phyloP scores from a whole-genome alignment of 1,284 basidiomycete species.

The Chalciporus sp. region DNA sequence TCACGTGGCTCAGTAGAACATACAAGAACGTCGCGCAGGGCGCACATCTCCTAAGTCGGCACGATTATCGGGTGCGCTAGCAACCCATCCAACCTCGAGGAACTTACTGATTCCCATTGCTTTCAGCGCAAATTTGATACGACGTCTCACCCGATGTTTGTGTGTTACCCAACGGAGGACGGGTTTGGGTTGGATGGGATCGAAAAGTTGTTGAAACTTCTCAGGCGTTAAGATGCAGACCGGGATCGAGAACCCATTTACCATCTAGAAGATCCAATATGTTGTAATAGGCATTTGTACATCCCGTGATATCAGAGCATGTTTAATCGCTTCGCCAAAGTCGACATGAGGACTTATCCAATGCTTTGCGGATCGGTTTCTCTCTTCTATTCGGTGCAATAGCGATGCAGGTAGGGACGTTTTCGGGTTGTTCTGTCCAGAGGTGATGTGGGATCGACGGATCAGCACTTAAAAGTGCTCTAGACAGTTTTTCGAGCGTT shows the following conservation, averaged over 20 bases:
- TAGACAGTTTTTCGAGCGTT: conserved; percentile 40
- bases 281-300: not conserved
- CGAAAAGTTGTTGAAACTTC: conserved; percentile 37
- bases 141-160: conserved; percentile 42
- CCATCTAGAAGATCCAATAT: not conserved
- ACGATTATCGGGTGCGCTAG: conserved; percentile 42
- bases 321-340: conserved; percentile 25
- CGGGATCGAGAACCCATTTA: not conserved
- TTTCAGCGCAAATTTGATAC: conserved; percentile 46
- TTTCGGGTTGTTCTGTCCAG: conserved; percentile 59
- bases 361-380: conserved; percentile 41
- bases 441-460: conserved; percentile 42
- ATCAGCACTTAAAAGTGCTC: conserved; percentile 27
- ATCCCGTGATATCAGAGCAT: not conserved
- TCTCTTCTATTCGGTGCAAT: conserved; percentile 52
- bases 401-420: conserved; percentile 53
- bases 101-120: not conserved
- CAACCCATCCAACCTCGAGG: not conserved
- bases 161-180: conserved; percentile 45
- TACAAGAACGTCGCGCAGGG: conserved; percentile 41
- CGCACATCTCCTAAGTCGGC: conserved; percentile 40
- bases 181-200: conserved; percentile 45
- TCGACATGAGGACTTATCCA: conserved; percentile 41
- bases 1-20: conserved; percentile 41
- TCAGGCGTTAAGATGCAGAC: conserved; percentile 30